Percentiles rank a stretch among this genome's conserved stretches.
Conservation (phyloP, 176 grass and related monocot genomes). For the Eleusine indica region DNA sequence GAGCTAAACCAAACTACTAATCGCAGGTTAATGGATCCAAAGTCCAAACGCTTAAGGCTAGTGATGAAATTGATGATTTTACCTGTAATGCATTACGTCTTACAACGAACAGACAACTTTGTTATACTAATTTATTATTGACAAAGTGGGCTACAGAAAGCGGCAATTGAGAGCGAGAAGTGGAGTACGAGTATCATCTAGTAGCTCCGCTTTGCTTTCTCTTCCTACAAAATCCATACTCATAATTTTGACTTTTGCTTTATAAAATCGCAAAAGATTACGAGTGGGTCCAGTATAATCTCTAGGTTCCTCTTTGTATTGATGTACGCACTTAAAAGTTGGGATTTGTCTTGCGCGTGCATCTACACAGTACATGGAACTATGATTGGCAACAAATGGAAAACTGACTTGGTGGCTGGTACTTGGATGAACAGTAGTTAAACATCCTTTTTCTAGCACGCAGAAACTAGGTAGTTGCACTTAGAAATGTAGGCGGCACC, state of each 20-base stretch:
- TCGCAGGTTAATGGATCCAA: not conserved
- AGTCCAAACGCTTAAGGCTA: not conserved
- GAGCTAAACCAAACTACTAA: not conserved
- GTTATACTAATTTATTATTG: not conserved
- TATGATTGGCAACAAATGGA: slow-evolving; percentile 16
- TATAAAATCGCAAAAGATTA: slow-evolving; percentile 19
- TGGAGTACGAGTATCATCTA: not conserved
- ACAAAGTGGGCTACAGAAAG: not conserved
- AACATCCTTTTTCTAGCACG: slow-evolving; percentile 8
- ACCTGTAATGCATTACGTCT: not conserved
- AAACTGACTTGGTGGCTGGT: not conserved
- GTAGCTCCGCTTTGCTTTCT: not conserved
- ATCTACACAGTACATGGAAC: slow-evolving; percentile 29
- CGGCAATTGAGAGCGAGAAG: not conserved
- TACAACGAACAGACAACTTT: not conserved
- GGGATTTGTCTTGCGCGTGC: slow-evolving; percentile 33
- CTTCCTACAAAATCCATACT: not conserved
- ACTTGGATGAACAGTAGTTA: slow-evolving; percentile 1
- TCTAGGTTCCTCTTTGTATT: slow-evolving; percentile 15
- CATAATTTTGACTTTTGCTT: not conserved
- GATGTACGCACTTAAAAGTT: not conserved
- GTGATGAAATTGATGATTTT: slow-evolving; percentile 19
- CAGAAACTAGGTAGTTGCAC: not conserved
- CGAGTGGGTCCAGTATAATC: slow-evolving; percentile 24
- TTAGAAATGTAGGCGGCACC: not conserved